Evolutionary conservation across 2,329 filamentous ascomycete genomes (phyloP).

Genomic region (Orbilia quercus): DNA sequence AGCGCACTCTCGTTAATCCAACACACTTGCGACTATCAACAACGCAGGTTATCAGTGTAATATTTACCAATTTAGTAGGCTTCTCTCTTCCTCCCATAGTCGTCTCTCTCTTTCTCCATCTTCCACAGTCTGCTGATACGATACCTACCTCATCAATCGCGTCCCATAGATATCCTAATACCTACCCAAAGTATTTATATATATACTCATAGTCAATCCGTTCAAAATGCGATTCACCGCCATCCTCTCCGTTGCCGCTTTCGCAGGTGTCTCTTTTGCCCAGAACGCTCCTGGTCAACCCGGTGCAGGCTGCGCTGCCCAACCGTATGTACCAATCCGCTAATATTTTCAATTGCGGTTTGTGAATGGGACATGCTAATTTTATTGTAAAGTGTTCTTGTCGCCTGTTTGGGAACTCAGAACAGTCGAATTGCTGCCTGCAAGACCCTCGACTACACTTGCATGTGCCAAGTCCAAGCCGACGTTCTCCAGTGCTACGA

Average conservation of each 20-base stretch:
- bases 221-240: constrained; percentile 57
- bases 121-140: constrained; percentile 2
- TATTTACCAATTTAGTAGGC: not conserved
- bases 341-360: too few species aligned
- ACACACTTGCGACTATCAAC: constrained; percentile 9
- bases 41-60: constrained; percentile 25
- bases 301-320: constrained; percentile 26
- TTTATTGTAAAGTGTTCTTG: constrained; percentile 22
- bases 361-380: too few species aligned
- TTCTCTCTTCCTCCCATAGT: not conserved
- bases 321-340: constrained; percentile 22
- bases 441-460: constrained; percentile 41
- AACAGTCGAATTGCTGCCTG: constrained; percentile 19
- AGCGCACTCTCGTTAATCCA: constrained; percentile 40
- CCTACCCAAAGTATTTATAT: constrained; percentile 3
- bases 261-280: constrained; percentile 59
- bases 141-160: constrained; percentile 18
- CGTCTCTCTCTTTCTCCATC: not conserved
- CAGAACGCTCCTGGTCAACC: constrained; percentile 49
- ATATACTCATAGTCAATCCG: constrained; percentile 14
- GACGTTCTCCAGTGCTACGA: constrained; percentile 52
- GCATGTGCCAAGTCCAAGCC: constrained; percentile 42
- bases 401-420: constrained; percentile 35
- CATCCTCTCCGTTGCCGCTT: constrained; percentile 59
- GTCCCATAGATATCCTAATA: constrained; percentile 31